Conservation (phyloP, 2,329 filamentous ascomycete species). For the Malbranchea zuffiana region DNA sequence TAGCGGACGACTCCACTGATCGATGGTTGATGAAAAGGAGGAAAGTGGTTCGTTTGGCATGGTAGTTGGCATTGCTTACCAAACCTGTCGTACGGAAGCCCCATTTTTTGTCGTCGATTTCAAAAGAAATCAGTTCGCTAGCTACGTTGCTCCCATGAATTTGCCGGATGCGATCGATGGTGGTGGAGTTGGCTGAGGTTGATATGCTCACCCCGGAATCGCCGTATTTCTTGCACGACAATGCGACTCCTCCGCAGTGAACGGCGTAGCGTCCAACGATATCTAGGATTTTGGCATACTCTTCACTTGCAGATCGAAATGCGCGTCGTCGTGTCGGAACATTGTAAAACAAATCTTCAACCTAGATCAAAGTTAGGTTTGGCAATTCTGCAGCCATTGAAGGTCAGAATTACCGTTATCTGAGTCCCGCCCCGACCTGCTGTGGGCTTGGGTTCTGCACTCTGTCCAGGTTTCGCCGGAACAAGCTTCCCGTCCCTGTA, state of each 20-base stretch:
- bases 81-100: constrained; percentile 74
- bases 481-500: constrained; percentile 75
- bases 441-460: constrained; percentile 71
- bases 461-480: constrained; percentile 78
- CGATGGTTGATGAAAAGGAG: constrained; percentile 95
- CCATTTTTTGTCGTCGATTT: constrained; percentile 61
- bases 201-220: constrained; percentile 75
- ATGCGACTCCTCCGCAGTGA: constrained; percentile 81
- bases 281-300: constrained; percentile 96
- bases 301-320: constrained; percentile 83
- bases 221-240: constrained; percentile 93
- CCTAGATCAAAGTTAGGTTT: constrained; percentile 28
- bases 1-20: constrained; percentile 74
- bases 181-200: constrained; percentile 60
- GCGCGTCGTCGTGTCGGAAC: constrained; percentile 77
- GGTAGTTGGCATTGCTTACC: constrained; percentile 89
- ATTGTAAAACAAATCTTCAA: constrained; percentile 97
- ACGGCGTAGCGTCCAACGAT: constrained; percentile 87
- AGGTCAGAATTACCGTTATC: constrained; percentile 56
- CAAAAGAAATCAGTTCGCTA: constrained; percentile 74
- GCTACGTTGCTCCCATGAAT: constrained; percentile 76
- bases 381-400: not conserved
- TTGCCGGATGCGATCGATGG: constrained; percentile 75
- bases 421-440: constrained; percentile 85
- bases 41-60: constrained; percentile 76